Evolutionary conservation across 345 rosid genomes (phyloP), one percentile per base, ranked within the genome.

Genomic region (Isatis tinctoria): DNA sequence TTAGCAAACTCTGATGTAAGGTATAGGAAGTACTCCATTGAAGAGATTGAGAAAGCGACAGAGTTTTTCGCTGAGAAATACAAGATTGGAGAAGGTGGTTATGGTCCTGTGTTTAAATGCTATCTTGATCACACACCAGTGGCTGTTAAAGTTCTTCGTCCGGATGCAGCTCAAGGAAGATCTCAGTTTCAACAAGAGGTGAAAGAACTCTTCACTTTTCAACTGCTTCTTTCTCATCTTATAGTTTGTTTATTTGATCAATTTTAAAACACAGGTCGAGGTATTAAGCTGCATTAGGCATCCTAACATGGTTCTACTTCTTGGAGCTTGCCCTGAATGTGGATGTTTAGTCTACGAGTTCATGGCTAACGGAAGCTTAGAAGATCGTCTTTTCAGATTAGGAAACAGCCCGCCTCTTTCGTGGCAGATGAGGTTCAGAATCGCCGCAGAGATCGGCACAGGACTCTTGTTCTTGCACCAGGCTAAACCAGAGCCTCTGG

Each of bases 131-230:
- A 92, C 48, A 95, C 98, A 0, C 81, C 89, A 1, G 99, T 92
- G 0, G 99, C 99, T 37, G 89, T 95, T 47, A 95, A 92, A 81
- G 91, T 89, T 40, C 82, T 95, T 43, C 90, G 96, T 11, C 93
- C 99, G 0, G 99, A 92, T 81, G 99, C 98, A 44, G 97, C 97
- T 45, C 99, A 95, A 70, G 99, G 98, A 35, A 90, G 92, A 72
- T 86, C 97, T 10, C 98, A 95, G 83, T 95, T 95, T 77, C 93
- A 90, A 69, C 93, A 88, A 87, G 99, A 92, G 92, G 97, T 85
- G 22, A 59, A 2, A 1, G 28, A 6, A 22, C 4, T 36, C 11
- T 9, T 22, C 16, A 51, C n/a, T 41, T 49, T 3, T 63, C 3
- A 6, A 24, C 14, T 16, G 17, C 2, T 68, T 40, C 52, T 27